phyloP scores from a whole-genome alignment of 2,329 filamentous ascomycete species.

The Ascochyta viciae-villosae region DNA sequence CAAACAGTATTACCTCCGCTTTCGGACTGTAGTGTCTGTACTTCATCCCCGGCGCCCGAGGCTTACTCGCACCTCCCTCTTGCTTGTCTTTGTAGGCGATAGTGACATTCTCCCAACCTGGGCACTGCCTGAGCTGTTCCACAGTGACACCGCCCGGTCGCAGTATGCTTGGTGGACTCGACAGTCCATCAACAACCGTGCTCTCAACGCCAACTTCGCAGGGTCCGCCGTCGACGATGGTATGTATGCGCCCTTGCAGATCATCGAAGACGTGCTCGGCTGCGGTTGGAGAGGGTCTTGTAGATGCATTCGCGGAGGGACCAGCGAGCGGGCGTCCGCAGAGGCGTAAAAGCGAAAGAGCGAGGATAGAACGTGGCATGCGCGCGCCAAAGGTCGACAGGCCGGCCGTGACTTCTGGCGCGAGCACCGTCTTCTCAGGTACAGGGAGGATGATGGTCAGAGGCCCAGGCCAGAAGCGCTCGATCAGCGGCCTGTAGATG shows the following conservation, averaged over 20 bases:
- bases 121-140: conserved; percentile 74
- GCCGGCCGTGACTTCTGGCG: conserved; percentile 90
- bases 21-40: conserved; percentile 97
- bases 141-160: conserved; percentile 87
- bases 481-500: conserved; percentile 80
- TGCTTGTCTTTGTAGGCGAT: conserved; percentile 80
- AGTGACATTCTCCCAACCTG: conserved; percentile 80
- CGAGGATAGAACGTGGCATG: conserved; percentile 86
- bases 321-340: conserved; percentile 82
- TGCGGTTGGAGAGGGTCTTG: conserved; percentile 87
- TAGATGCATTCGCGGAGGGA: conserved; percentile 93
- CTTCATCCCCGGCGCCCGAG: conserved; percentile 96
- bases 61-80: conserved; percentile 66
- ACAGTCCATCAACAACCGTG: conserved; percentile 92
- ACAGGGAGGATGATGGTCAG: conserved; percentile 88
- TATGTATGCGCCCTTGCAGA: conserved; percentile 78
- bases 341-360: conserved; percentile 83
- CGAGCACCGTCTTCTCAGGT: conserved; percentile 72
- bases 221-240: conserved; percentile 87
- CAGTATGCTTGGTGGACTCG: conserved; percentile 78
- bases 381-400: conserved; percentile 85
- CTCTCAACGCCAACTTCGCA: conserved; percentile 94
- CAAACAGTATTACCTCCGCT: conserved; percentile 84
- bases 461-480: conserved; percentile 91
- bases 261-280: conserved; percentile 91